A percentile compares a stretch with the other conserved stretches of the same genome.
These are phyloP conservation scores for Kentomonas sorsogonicus DNA, from an alignment of 208 protist species.

Conservation along the genomic window DNA sequence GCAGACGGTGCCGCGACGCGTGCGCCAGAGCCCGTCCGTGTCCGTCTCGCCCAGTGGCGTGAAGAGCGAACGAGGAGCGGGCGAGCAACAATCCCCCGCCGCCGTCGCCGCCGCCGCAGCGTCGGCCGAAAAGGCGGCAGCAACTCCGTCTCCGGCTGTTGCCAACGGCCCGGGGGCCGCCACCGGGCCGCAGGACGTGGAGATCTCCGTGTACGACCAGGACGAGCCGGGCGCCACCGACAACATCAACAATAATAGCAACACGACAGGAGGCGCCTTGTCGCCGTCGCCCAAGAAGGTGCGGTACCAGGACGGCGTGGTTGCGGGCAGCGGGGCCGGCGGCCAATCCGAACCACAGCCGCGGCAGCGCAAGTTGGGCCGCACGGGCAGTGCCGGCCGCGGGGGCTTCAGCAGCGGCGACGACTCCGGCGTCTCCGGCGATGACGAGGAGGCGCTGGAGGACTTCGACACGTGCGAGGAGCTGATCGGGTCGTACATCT, in stretches of 20 bases:
- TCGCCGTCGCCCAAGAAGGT: background rate
- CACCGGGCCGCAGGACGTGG: background rate
- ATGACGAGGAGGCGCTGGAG: conserved; percentile 14
- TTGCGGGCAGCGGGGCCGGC: background rate
- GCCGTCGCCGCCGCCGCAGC: background rate
- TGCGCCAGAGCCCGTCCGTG: too few relatives aligned
- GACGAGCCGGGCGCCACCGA: background rate
- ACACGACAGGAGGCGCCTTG: background rate
- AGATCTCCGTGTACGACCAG: background rate
- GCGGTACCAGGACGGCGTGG: background rate
- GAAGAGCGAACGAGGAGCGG: too few relatives aligned
- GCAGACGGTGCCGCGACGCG: too few relatives aligned
- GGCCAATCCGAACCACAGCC: background rate
- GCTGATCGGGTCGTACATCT: too few relatives aligned
- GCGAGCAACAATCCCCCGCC: background rate
- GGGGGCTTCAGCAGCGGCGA: too few relatives aligned
- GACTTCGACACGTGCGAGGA: too few relatives aligned
- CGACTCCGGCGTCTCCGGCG: background rate
- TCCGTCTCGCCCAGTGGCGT: too few relatives aligned
- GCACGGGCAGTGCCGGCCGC: too few relatives aligned
- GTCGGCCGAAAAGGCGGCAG: too few relatives aligned
- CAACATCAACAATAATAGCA: background rate
- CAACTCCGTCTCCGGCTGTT: too few relatives aligned
- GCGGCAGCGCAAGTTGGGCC: background rate
- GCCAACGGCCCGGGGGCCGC: too few relatives aligned